A percentile compares a stretch with the other conserved stretches of the same genome.
phyloP scores from a whole-genome alignment of 441 rosid species.

The Omphalea diandra region DNA sequence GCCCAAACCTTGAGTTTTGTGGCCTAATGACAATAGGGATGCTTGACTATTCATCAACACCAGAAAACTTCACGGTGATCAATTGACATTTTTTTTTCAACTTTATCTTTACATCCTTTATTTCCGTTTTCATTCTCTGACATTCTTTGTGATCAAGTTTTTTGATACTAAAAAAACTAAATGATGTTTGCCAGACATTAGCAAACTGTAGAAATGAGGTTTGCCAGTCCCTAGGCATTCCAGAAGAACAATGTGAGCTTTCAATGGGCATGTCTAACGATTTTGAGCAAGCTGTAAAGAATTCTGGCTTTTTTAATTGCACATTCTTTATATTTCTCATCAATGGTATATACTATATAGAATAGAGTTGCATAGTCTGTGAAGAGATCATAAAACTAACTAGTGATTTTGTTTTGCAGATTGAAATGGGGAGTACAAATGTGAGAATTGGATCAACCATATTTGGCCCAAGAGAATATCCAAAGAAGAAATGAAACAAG shows the following conservation, averaged over 20 bases:
- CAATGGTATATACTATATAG: background rate
- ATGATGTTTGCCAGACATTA: slow-evolving; percentile 53
- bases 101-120: background rate
- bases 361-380: background rate
- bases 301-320: background rate
- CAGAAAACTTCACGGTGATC: slow-evolving; percentile 90
- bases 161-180: slow-evolving; percentile 18
- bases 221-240: slow-evolving; percentile 71
- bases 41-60: slow-evolving; percentile 92
- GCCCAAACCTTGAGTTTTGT: slow-evolving; percentile 75
- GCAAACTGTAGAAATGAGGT: slow-evolving; percentile 88
- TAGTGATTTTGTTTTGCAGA: slow-evolving; percentile 44
- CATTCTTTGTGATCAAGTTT: slow-evolving; percentile 4
- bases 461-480: slow-evolving; percentile 91
- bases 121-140: background rate
- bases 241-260: slow-evolving; percentile 84
- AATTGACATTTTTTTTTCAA: background rate
- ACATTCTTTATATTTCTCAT: background rate
- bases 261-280: slow-evolving; percentile 99
- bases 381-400: slow-evolving; percentile 8
- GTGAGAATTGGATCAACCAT: slow-evolving; percentile 90
- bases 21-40: slow-evolving; percentile 98
- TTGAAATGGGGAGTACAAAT: slow-evolving; percentile 92
- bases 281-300: slow-evolving; percentile 89
- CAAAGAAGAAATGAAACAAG: slow-evolving; percentile 43